These are phyloP conservation scores for Rugiboletus extremiorientalis DNA, from an alignment of 1,284 basidiomycete species.

Conservation along the genomic window DNA sequence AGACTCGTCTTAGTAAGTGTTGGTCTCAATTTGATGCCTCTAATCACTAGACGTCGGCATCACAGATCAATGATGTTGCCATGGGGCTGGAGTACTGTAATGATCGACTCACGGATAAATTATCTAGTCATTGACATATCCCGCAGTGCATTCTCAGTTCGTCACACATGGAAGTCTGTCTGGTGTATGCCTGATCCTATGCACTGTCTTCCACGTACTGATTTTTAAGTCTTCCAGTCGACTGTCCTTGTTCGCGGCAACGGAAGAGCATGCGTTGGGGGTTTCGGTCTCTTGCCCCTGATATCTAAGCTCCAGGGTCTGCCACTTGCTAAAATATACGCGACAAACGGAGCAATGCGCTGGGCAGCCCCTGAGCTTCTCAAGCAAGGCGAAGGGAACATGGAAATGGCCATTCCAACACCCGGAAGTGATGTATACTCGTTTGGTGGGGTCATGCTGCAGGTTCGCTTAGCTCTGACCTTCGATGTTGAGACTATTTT, in stretches of 20 bases:
- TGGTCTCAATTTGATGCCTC: neutral
- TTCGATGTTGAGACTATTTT: neutral
- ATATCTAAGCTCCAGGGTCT: neutral
- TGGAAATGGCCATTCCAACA: neutral
- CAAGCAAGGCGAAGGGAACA: neutral
- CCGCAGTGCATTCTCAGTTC: neutral
- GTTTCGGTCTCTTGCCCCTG: constrained; percentile 32
- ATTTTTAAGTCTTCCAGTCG: neutral
- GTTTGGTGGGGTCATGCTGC: constrained; percentile 1
- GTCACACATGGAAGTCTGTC: neutral
- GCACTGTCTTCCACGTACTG: neutral
- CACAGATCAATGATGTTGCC: constrained; percentile 7
- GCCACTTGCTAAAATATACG: neutral
- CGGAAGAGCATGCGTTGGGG: constrained; percentile 25
- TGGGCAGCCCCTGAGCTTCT: neutral
- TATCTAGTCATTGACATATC: neutral
- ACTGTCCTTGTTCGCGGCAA: constrained; percentile 29
- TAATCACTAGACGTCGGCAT: neutral
- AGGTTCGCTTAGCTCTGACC: neutral
- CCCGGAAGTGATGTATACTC: neutral
- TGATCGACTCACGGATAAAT: neutral
- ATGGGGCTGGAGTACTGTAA: constrained; percentile 5
- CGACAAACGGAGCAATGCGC: neutral
- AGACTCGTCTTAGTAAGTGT: constrained; percentile 1
- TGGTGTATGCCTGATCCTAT: neutral